Base-by-base conservation (phyloP, 208 protist genomes). In the Leishmania mexicana region DNA sequence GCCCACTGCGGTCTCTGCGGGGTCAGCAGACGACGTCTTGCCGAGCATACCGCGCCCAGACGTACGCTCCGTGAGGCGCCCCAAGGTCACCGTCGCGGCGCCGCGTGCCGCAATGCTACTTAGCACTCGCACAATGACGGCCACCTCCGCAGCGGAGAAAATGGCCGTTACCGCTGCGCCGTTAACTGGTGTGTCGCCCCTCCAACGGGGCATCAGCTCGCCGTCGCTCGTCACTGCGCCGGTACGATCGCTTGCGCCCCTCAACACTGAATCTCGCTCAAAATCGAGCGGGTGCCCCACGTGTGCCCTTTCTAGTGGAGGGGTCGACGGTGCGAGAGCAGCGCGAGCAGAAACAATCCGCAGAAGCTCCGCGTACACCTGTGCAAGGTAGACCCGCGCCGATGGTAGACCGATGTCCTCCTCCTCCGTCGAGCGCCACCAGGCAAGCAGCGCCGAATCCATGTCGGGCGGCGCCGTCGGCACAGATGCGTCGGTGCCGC, bases 31-130 rank as follows among this genome's bases (percentile, higher is more conserved):
- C 1, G 70, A 74, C 11, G 70, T 8, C 70, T 53, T 74, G 70
- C 45, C 70, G 10, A 31, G 3, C 42, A 10, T 11, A 51, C 11
- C 42, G 28, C 70, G n/a, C 13, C 42, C 45, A 45, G 28, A 31
- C 21, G 24, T 2, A 17, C 51, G 57, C 57, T 78, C 57, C 40
- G 13, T 47, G 10, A 21, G n/a, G 10, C 40, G 31, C 11, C 57
- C 75, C 51, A 65, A n/a, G 10, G 58, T 49, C 38, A 28, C 67
- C 40, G 62, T 51, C 17, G 79, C 1, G 60, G 40, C 76, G 35
- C 57, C 47, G 7, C 82, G 82, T 6, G 57, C 58, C 42, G 82
- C 73, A 68, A 85, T 85, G 82, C 77, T 79, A 58, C 77, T 76
- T 21, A 85, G 77, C 51, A 76, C 10, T 51, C 82, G 73, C 73